A percentile compares a stretch with the other conserved stretches of the same genome.
phyloP scores from a whole-genome alignment of 164 flowering plant species.

The Umbilicus rupestris region DNA sequence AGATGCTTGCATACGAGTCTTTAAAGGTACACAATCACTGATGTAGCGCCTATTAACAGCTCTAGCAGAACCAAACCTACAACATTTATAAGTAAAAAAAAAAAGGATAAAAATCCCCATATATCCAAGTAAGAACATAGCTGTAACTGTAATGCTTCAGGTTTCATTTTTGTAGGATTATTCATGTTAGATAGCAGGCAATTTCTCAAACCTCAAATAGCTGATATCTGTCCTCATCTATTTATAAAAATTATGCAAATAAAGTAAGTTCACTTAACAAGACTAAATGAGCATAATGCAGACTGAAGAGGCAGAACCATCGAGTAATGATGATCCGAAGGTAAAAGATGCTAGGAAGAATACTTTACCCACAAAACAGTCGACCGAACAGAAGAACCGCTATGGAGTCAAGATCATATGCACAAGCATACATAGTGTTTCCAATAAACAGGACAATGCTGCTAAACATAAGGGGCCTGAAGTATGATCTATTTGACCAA shows the following conservation, averaged over 20 bases:
- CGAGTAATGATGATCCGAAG: too few species aligned
- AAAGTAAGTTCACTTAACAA: background rate
- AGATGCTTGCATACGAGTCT: conserved; percentile 65
- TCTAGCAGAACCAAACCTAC: conserved; percentile 70
- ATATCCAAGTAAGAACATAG: background rate
- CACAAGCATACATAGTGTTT: conserved; percentile 55
- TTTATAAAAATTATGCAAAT: background rate
- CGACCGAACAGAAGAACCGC: conserved; percentile 53
- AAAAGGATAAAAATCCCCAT: background rate
- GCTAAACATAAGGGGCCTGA: conserved; percentile 62
- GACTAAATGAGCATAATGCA: too few species aligned
- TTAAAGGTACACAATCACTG: conserved; percentile 66
- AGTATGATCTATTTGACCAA: conserved; percentile 74
- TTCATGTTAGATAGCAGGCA: too few species aligned
- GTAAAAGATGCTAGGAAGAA: background rate
- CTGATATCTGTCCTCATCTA: too few species aligned
- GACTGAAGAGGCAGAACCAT: too few species aligned
- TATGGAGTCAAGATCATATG: conserved; percentile 50
- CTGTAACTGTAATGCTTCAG: too few species aligned
- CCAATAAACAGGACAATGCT: conserved; percentile 58
- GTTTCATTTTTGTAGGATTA: too few species aligned
- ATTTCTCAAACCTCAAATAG: too few species aligned
- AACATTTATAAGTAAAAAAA: too few species aligned
- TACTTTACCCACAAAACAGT: conserved; percentile 54
- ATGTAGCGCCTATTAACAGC: conserved; percentile 72